A percentile compares a stretch with the other conserved stretches of the same genome.
These are phyloP conservation scores for Daedaleopsis sinensis DNA, from an alignment of 768 basidiomycete species.

Conservation along the genomic window DNA sequence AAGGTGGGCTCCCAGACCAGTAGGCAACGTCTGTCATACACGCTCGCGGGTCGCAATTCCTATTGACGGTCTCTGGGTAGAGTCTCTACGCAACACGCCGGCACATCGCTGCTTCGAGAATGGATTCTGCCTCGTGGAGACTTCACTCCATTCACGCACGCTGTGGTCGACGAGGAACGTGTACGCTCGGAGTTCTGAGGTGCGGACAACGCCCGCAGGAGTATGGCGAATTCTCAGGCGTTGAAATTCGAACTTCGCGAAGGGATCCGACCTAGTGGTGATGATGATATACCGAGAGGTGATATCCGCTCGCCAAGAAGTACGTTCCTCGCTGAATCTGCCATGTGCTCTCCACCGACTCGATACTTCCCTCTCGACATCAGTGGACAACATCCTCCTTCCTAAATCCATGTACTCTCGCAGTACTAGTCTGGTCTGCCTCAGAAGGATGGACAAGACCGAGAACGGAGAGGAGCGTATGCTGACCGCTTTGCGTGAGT, in stretches of 20 bases:
- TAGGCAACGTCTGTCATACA: background rate
- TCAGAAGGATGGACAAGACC: background rate
- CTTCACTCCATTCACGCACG: background rate
- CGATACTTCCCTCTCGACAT: background rate
- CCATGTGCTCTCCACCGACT: background rate
- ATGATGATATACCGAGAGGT: background rate
- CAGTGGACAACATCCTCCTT: too few relatives aligned
- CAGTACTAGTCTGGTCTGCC: too few relatives aligned
- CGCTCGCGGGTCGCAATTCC: background rate
- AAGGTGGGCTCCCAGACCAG: too few relatives aligned
- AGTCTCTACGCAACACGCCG: slow-evolving; percentile 5
- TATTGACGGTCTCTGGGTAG: background rate
- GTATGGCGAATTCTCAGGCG: background rate
- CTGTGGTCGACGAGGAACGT: background rate
- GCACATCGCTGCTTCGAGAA: background rate
- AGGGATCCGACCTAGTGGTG: background rate
- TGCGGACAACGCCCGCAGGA: background rate
- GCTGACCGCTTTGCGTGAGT: background rate
- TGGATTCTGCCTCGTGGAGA: background rate
- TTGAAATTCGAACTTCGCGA: background rate
- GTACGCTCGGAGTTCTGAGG: background rate
- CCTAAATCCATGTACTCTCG: too few relatives aligned
- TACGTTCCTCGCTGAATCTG: background rate
- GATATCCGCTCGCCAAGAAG: background rate
- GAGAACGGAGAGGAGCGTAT: background rate